Evolutionary conservation across 495 filamentous ascomycete genomes (phyloP).

Genomic region (Aspergillus haitiensis): DNA sequence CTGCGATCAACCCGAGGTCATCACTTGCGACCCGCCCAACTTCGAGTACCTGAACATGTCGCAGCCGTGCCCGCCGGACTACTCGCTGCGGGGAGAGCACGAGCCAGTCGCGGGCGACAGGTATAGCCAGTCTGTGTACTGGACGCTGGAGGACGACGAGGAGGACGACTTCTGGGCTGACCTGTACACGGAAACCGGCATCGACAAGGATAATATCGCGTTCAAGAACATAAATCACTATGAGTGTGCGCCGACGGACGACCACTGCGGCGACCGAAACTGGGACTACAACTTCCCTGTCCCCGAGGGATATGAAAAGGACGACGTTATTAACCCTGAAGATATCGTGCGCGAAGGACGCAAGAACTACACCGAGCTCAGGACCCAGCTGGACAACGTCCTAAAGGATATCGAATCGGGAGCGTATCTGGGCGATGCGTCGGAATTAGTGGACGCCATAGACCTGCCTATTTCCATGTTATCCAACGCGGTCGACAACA

Average conservation of each 20-base stretch:
- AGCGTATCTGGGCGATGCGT: background rate
- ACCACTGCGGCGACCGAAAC: background rate
- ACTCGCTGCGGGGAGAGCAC: conserved; percentile 3
- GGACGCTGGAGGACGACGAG: conserved; percentile 1
- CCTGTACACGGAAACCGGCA: background rate
- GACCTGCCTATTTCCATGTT: conserved; percentile 10
- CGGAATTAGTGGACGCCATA: conserved; percentile 7
- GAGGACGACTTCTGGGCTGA: background rate
- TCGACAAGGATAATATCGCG: conserved; percentile 1
- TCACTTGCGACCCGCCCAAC: background rate
- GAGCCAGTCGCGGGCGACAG: background rate
- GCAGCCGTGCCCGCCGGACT: conserved; percentile 11
- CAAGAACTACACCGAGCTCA: background rate
- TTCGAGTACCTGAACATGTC: conserved; percentile 2
- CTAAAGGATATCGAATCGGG: background rate
- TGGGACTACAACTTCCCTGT: conserved; percentile 14
- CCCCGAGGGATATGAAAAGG: conserved; percentile 3
- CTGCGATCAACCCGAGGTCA: background rate
- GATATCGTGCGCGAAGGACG: conserved; percentile 4
- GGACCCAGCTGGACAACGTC: background rate
- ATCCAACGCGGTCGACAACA: conserved; percentile 11
- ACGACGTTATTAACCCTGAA: conserved; percentile 13
- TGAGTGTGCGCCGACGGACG: background rate
- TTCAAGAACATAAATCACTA: background rate
- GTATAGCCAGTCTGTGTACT: conserved; percentile 7